Conservation (phyloP, 176 grass and related monocot species). For the Ampelocalamus luodianensis region DNA sequence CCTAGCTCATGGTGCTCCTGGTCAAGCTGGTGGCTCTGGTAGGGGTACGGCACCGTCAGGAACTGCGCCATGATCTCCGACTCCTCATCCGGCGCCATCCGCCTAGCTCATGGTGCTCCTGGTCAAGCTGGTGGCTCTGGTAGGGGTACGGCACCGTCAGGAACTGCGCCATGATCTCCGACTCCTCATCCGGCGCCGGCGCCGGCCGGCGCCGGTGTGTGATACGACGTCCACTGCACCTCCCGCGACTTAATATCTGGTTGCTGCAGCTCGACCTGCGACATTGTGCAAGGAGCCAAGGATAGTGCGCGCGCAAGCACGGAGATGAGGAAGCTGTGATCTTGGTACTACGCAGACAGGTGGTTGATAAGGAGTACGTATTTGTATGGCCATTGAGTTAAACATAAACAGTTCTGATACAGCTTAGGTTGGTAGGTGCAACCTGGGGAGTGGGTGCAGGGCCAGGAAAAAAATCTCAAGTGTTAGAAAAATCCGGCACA, state of each 20-base stretch:
- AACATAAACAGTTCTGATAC: constrained; percentile 25
- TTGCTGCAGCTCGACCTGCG: constrained; percentile 37
- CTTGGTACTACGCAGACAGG: constrained; percentile 19
- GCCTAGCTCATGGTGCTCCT: too few species aligned
- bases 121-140: constrained; percentile 36
- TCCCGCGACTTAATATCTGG: background rate
- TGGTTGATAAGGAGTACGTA: background rate
- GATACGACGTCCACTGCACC: constrained; percentile 50
- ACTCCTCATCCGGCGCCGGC: constrained; percentile 64
- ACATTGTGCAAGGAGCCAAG: constrained; percentile 33
- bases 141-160: constrained; percentile 54
- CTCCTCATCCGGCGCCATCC: too few species aligned
- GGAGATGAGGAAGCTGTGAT: background rate
- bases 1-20: constrained; percentile 28
- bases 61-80: too few species aligned
- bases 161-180: constrained; percentile 75
- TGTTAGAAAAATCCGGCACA: background rate
- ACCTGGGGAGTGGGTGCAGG: background rate
- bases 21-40: constrained; percentile 42
- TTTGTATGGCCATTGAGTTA: constrained; percentile 17
- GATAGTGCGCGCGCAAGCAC: background rate
- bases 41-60: too few species aligned
- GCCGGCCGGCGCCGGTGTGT: constrained; percentile 49
- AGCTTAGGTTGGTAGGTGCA: constrained; percentile 20
- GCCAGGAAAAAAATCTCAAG: background rate